Evolutionary conservation across 306 rosid species (phyloP), one percentile per base, ranked within the genome.

Genomic region (Gleditsia sinensis): DNA sequence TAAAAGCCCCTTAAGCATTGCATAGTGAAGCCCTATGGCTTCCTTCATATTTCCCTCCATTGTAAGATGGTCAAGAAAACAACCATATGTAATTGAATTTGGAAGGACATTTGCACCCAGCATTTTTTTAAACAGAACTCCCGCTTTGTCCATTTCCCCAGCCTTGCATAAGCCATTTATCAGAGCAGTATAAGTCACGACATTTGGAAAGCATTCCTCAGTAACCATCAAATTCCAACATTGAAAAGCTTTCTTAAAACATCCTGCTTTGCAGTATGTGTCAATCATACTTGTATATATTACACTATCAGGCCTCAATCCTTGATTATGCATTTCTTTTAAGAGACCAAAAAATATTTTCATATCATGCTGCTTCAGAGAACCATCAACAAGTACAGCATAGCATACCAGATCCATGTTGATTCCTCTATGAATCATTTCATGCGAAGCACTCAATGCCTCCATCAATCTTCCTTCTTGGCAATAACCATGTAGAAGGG

Each of bases 241-340:
- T 40, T 83, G 88, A 79, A 76, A 71, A 28, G 97, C 96, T 82
- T 82, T 82, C 39, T 79, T 70, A 43, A 88, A 84, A 24, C 78
- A 81, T 72, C 97, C 94, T 59, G 84, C 83, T 83, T 88, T 91
- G 79, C 90, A 78, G 69, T 82, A 91, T 17, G 90, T 78, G 34
- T 94, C 94, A 34, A 94, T 88, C 91, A 94, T 88, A 78, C 88
- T 91, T 19, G 97, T 94, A 80, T 94, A 94, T 55, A 94, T 80
- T 49, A 91, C 84, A 48, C 59, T 71, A 85, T 94, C 97, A 23
- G 98, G 98, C 40, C 61, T 91, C 83, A 88, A 58, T 74, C 93
- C 88, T 75, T 78, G 85, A 78, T 78, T 74, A 19, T 86, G 87
- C 94, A 94, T 91, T 77, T 78, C 83, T 59, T 85, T 88, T 21